Evolutionary conservation across 176 grass and related monocot genomes (phyloP), one percentile per base, ranked within the genome.

Genomic region (Puya raimondii): DNA sequence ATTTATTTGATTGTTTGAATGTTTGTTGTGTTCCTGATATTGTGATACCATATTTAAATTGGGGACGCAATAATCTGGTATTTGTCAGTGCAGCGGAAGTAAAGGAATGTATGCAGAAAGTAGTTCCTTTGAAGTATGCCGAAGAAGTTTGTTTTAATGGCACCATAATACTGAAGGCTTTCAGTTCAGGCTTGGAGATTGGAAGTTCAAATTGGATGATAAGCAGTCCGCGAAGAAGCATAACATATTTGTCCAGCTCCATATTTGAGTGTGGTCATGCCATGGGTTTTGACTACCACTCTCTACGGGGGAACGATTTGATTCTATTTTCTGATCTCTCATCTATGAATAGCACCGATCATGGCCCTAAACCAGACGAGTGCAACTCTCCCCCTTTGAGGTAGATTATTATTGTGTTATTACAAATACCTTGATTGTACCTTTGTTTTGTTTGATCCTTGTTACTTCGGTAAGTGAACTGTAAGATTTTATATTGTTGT

Each of bases 131-230:
- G 23, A 97, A 74, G 76, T 89, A 87, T 10, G 77, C 83, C 23
- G 89, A 92, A 81, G 93, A 97, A 69, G 65, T 76, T 69, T 97
- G 79, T 78, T 92, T 92, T 63, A 97, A 97, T 92, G 93, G 86
- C 68, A 79, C 84, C 12, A 74, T 92, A 65, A 68, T 87, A 49
- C 72, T 97, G 76, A 97, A 87, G 76, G 84, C 89, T 61, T 87
- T 74, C 71, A 97, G 93, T 76, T 97, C 93, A 65, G 93, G 93
- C 18, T 79, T 92, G 69, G 93, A 96, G 72, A 88, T 96, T 74
- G 93, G 93, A 57, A 92, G 83, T 65, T 96, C 86, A 79, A 80
- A 80, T 64, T 96, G 93, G 93, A 72, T 68, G 51, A 85, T 96
- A 81, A 79, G 84, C 77, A 77, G 82, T 75, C 86, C 81, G 66